phyloP scores from a whole-genome alignment of 2,329 filamentous ascomycete species.

The Fusarium floridanum region DNA sequence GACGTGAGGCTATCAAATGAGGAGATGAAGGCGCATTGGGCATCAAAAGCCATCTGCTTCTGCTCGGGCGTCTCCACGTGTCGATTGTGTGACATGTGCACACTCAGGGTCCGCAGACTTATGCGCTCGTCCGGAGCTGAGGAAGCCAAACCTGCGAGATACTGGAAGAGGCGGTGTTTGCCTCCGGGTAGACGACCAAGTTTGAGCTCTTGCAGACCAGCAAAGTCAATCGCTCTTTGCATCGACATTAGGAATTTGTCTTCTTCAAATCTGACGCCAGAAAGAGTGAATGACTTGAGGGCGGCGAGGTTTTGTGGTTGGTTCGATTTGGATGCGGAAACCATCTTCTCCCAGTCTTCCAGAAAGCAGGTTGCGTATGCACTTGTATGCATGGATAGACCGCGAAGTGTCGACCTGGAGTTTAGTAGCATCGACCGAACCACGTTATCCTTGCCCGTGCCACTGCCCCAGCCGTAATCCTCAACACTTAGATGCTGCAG shows the following conservation, averaged over 20 bases:
- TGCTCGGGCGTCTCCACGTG: not conserved
- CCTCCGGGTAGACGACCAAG: not conserved
- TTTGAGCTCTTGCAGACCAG: constrained; percentile 9
- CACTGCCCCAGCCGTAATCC: not conserved
- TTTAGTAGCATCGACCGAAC: constrained; percentile 18
- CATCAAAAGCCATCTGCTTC: not conserved
- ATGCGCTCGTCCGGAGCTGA: not conserved
- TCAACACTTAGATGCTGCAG: constrained; percentile 27
- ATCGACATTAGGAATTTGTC: not conserved
- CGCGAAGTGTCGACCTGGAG: constrained; percentile 31
- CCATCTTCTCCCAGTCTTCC: not conserved
- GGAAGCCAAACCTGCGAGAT: constrained; percentile 3
- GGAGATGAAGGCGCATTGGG: constrained; percentile 18
- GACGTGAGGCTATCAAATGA: constrained; percentile 32
- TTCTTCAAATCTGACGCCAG: not conserved
- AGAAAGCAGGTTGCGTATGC: not conserved
- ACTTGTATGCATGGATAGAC: not conserved
- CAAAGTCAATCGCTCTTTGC: constrained; percentile 24
- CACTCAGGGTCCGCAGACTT: not conserved
- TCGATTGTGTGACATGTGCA: not conserved
- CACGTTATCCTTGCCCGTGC: not conserved
- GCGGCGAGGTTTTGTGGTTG: not conserved
- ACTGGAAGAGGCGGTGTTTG: not conserved
- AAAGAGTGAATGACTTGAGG: constrained; percentile 26
- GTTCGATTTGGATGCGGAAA: not conserved